phyloP scores from a whole-genome alignment of 179 eudicot genomes.

The Vitellaria paradoxa region DNA sequence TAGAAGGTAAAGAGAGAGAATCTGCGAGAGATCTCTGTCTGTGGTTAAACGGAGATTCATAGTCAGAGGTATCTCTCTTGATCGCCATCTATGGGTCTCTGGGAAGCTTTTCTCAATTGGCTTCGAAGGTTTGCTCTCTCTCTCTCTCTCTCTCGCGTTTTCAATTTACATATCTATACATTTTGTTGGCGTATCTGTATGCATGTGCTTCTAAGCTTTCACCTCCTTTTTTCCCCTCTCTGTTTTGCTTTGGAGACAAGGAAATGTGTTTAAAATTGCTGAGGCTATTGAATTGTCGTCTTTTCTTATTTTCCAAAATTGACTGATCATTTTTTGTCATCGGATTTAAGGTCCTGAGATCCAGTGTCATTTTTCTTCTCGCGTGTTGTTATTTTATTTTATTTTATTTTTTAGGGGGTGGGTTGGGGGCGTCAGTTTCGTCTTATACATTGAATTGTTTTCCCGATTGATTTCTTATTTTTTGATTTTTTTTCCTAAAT shows the following conservation, averaged over 20 bases:
- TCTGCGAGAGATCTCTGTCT: slow-evolving; percentile 5
- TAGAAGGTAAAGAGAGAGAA: slow-evolving; percentile 2
- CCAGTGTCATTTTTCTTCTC: neutral
- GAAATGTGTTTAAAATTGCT: neutral
- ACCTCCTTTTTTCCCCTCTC: neutral
- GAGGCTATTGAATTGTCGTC: neutral
- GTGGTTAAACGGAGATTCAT: neutral
- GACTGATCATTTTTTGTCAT: neutral
- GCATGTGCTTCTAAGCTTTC: neutral
- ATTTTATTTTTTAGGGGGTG: too few relatives aligned
- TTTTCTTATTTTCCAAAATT: neutral
- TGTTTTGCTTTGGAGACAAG: too few relatives aligned
- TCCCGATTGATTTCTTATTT: neutral
- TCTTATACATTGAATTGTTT: neutral
- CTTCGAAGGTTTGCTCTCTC: slow-evolving; percentile 64
- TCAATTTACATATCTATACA: neutral
- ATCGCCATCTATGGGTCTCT: slow-evolving; percentile 60
- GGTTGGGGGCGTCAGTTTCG: neutral
- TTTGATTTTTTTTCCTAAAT: neutral
- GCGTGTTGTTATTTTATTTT: neutral
- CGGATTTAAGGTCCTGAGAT: neutral
- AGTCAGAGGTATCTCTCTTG: slow-evolving; percentile 18
- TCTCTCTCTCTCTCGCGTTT: neutral
- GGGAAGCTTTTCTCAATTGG: slow-evolving; percentile 99
- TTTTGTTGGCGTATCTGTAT: neutral